Conservation (phyloP, 192 early-diverging fungal genomes). For the Entomortierella chlamydospora region DNA sequence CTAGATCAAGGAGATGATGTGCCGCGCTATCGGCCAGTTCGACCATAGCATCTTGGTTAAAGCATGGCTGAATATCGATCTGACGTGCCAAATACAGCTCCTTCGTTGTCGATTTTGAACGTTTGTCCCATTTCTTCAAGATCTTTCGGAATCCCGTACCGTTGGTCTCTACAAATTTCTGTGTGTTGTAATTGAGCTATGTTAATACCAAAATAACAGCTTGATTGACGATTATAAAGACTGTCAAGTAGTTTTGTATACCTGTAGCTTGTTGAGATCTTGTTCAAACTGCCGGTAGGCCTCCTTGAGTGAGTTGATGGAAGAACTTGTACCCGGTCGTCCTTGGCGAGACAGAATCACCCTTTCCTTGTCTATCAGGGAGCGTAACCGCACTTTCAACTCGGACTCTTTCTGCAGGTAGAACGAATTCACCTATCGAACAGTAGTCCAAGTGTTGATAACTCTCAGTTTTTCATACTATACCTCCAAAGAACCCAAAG, state of each 20-base stretch:
- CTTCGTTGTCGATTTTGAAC: slow-evolving; percentile 95
- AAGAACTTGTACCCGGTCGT: slow-evolving; percentile 62
- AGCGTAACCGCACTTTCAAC: slow-evolving; percentile 86
- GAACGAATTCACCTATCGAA: slow-evolving; percentile 87
- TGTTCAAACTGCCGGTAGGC: slow-evolving; percentile 92
- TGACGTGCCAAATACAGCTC: slow-evolving; percentile 97
- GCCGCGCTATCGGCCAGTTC: slow-evolving; percentile 90
- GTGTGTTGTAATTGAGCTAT: not conserved
- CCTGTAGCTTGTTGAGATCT: slow-evolving; percentile 95
- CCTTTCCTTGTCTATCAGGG: slow-evolving; percentile 84
- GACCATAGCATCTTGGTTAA: slow-evolving; percentile 92
- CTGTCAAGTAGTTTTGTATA: slow-evolving; percentile 35
- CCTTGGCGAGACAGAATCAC: slow-evolving; percentile 65
- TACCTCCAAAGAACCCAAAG: not conserved
- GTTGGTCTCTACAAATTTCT: slow-evolving; percentile 98
- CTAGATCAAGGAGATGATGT: slow-evolving; percentile 81
- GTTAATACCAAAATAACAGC: not conserved
- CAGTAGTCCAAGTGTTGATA: too few relatives aligned
- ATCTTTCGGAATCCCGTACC: slow-evolving; percentile 98
- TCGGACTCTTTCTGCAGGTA: slow-evolving; percentile 97
- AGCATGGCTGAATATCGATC: slow-evolving; percentile 97
- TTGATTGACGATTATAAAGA: not conserved
- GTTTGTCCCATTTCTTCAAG: slow-evolving; percentile 99
- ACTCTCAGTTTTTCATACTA: not conserved
- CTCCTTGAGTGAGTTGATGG: slow-evolving; percentile 83